Conservation (phyloP, 768 basidiomycete genomes). For the Mycena haematopus region DNA sequence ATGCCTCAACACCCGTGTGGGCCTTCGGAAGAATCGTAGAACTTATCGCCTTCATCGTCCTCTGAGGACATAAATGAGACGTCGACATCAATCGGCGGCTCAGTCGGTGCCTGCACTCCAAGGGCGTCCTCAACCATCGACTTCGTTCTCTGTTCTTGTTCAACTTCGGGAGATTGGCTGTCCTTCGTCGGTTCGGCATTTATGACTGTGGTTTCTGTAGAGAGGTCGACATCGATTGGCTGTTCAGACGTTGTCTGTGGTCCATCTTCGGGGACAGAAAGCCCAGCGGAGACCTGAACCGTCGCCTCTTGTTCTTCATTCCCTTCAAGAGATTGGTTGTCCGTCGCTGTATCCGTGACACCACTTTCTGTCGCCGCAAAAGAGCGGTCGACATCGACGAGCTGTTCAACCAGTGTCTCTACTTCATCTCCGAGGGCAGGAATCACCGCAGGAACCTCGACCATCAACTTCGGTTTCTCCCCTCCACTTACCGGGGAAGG, state of each 20-base stretch:
- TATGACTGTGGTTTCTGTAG: no score
- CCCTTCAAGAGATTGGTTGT: no score
- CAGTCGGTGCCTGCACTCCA: not conserved
- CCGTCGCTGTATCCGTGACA: no score
- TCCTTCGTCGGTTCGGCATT: no score
- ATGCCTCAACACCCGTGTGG: constrained; percentile 30
- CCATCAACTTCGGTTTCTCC: not conserved
- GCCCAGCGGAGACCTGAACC: not conserved
- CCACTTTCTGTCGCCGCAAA: no score
- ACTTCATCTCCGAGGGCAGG: not conserved
- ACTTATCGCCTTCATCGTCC: constrained; percentile 33
- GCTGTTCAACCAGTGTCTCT: no score
- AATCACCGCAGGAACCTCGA: not conserved
- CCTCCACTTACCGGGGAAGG: not conserved
- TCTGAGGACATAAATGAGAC: constrained; percentile 11
- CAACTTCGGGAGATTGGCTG: no score
- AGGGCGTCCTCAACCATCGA: no score
- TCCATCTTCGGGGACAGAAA: not conserved
- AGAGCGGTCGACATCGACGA: no score
- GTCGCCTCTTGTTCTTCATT: not conserved
- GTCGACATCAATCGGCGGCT: not conserved
- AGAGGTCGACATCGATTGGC: no score
- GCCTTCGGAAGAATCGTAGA: constrained; percentile 37
- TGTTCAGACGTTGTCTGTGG: no score
- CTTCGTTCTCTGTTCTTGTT: no score